Evolutionary conservation across 1,284 basidiomycete species (phyloP).

Genomic region (Leccinum holopus): DNA sequence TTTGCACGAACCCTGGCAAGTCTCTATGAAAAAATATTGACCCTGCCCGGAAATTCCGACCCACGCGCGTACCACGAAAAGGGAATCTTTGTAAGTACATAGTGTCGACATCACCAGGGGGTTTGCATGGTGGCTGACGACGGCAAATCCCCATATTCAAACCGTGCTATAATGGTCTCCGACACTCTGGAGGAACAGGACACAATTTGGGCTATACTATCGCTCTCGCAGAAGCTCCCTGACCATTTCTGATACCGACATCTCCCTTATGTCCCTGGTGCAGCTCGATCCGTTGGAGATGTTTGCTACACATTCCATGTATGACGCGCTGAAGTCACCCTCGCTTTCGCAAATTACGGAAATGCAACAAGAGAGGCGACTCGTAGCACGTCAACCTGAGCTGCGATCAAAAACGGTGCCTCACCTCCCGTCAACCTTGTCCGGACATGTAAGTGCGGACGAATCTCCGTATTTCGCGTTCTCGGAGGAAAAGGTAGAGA

Average conservation of each 20-base stretch:
- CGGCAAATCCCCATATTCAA: too few relatives aligned
- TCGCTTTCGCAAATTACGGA: slow-evolving; percentile 27
- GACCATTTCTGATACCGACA: slow-evolving; percentile 28
- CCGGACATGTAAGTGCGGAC: slow-evolving; percentile 2
- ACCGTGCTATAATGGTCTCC: not conserved
- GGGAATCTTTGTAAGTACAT: too few relatives aligned
- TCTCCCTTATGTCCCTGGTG: slow-evolving; percentile 14
- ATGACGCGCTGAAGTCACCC: slow-evolving; percentile 23
- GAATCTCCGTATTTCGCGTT: slow-evolving; percentile 37
- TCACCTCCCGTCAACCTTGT: slow-evolving; percentile 21
- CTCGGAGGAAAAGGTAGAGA: slow-evolving; percentile 46
- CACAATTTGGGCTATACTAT: slow-evolving; percentile 27
- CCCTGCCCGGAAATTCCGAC: too few relatives aligned
- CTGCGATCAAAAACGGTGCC: slow-evolving; percentile 45
- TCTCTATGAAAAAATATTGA: too few relatives aligned
- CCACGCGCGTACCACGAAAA: too few relatives aligned
- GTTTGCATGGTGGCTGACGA: too few relatives aligned
- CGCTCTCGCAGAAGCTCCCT: slow-evolving; percentile 27
- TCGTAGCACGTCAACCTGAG: slow-evolving; percentile 13
- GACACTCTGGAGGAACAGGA: slow-evolving; percentile 32
- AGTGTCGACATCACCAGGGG: too few relatives aligned
- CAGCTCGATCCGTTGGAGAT: slow-evolving; percentile 5
- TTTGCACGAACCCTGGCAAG: too few relatives aligned
- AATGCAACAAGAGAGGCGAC: slow-evolving; percentile 9
- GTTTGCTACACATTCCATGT: not conserved